Conservation (phyloP, 2,329 filamentous ascomycete species). For the Sporothrix curviconia region DNA sequence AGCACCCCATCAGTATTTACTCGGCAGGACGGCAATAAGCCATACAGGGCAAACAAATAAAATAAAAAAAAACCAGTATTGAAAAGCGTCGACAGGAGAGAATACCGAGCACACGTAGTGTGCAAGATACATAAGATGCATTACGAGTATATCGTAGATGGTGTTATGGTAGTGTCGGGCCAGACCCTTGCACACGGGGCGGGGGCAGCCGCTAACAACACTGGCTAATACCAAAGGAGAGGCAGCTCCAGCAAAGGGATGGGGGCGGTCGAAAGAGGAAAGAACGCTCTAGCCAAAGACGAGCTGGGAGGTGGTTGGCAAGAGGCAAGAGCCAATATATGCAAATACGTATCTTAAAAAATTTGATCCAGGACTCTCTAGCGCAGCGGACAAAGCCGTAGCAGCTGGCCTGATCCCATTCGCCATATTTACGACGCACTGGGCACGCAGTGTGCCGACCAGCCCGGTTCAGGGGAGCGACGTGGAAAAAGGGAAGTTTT, state of each 20-base stretch:
- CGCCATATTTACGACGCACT: slow-evolving; percentile 7
- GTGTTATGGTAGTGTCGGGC: too few relatives aligned
- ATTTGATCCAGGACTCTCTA: not conserved
- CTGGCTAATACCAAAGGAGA: not conserved
- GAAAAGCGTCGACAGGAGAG: too few relatives aligned
- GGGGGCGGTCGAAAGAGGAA: slow-evolving; percentile 13
- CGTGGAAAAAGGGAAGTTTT: too few relatives aligned
- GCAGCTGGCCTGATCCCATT: not conserved
- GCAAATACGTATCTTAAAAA: slow-evolving; percentile 4
- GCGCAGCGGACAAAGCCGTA: slow-evolving; percentile 12
- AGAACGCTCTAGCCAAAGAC: not conserved
- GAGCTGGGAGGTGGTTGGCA: not conserved
- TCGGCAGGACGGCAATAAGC: too few relatives aligned
- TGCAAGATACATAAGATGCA: too few relatives aligned
- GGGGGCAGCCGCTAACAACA: not conserved
- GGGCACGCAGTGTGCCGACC: too few relatives aligned
- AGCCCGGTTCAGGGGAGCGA: not conserved
- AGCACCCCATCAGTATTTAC: too few relatives aligned
- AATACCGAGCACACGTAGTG: too few relatives aligned
- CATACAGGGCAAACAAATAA: too few relatives aligned
- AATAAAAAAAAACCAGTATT: not conserved
- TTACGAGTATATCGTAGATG: too few relatives aligned
- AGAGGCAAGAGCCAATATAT: slow-evolving; percentile 15
- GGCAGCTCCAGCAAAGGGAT: not conserved
- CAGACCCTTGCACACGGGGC: too few relatives aligned